Evolutionary conservation across 31 red algal genomes (phyloP).

Genomic region (Asparagopsis taxiformis): DNA sequence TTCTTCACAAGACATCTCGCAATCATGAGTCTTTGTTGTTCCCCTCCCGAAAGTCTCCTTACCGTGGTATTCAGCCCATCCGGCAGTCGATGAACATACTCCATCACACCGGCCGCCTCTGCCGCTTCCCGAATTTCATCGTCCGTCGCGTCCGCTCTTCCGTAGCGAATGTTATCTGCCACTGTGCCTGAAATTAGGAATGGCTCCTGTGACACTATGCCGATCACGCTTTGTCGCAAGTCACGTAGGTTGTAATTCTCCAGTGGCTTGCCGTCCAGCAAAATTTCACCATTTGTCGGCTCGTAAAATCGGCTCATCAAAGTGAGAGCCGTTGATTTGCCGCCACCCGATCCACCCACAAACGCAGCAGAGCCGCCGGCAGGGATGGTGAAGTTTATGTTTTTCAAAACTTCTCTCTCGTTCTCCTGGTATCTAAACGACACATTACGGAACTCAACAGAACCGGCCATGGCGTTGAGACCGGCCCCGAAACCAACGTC

Average conservation of each 20-base stretch:
- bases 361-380: slow-evolving; percentile 50
- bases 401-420: slow-evolving; percentile 19
- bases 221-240: slow-evolving; percentile 45
- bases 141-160: slow-evolving; percentile 21
- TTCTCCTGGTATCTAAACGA: slow-evolving; percentile 50
- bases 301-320: slow-evolving; percentile 75
- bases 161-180: slow-evolving; percentile 57
- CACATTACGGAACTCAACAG: slow-evolving; percentile 31
- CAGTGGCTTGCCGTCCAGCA: slow-evolving; percentile 55
- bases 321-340: slow-evolving; percentile 53
- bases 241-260: slow-evolving; percentile 11
- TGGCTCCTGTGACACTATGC: slow-evolving; percentile 73
- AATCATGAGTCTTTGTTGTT: slow-evolving; percentile 56
- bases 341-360: slow-evolving; percentile 45
- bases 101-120: slow-evolving; percentile 26
- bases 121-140: slow-evolving; percentile 42
- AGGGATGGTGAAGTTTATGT: slow-evolving; percentile 52
- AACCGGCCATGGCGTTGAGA: background rate
- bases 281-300: slow-evolving; percentile 32
- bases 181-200: slow-evolving; percentile 72
- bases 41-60: slow-evolving; percentile 30
- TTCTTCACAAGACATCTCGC: slow-evolving; percentile 71
- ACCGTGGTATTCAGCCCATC: slow-evolving; percentile 49
- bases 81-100: slow-evolving; percentile 39
- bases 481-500: background rate